Conservation (phyloP, 805 yeast genomes). For the Lipomyces starkeyi region DNA sequence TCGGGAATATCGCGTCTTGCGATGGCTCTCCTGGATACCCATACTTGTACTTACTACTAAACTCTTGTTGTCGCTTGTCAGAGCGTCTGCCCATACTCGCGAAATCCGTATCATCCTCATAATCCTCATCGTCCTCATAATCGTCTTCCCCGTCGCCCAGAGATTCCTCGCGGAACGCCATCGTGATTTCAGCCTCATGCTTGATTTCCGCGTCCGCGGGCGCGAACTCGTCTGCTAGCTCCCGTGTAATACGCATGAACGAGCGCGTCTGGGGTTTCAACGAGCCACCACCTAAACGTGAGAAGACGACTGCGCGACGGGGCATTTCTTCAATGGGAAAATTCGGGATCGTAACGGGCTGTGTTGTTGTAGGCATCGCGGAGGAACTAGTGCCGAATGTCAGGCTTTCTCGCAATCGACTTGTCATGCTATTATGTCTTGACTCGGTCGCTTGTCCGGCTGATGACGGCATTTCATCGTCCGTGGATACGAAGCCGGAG, state of each 20-base stretch:
- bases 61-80: neutral
- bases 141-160: constrained; percentile 25
- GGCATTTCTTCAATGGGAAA: constrained; percentile 27
- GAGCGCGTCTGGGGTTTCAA: constrained; percentile 35
- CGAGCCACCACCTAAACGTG: constrained; percentile 34
- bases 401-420: neutral
- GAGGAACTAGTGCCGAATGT: neutral
- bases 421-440: neutral
- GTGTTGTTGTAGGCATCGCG: neutral
- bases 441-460: neutral
- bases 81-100: neutral
- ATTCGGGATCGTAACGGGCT: neutral
- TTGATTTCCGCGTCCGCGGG: constrained; percentile 40
- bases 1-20: neutral
- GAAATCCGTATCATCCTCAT: constrained; percentile 14
- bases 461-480: constrained; percentile 3
- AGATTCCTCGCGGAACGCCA: constrained; percentile 33
- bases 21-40: neutral
- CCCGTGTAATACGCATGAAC: constrained; percentile 37
- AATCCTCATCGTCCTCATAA: constrained; percentile 29
- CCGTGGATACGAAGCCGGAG: constrained; percentile 1
- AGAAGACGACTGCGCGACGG: constrained; percentile 31
- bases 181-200: constrained; percentile 39
- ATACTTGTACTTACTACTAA: neutral
- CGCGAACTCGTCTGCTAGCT: constrained; percentile 36